phyloP scores from a whole-genome alignment of 2,329 filamentous ascomycete species.

The Diaporthe australafricana region DNA sequence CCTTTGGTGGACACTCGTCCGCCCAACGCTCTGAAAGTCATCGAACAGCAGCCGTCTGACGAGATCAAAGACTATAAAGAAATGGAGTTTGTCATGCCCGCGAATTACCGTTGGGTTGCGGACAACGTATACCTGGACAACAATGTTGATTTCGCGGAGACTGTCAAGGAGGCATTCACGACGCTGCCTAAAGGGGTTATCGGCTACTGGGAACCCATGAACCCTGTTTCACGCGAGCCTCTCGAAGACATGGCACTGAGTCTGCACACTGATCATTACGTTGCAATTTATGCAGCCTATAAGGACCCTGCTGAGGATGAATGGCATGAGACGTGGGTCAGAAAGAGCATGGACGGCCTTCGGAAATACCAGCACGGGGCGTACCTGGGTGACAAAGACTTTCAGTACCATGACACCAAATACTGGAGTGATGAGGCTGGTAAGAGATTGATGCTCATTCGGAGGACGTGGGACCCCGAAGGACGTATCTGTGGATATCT shows the following conservation, averaged over 20 bases:
- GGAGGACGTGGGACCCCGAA: background rate
- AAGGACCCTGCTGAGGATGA: background rate
- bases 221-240: background rate
- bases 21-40: background rate
- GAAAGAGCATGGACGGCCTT: background rate
- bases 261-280: conserved; percentile 11
- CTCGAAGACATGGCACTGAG: background rate
- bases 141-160: background rate
- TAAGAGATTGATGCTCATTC: background rate
- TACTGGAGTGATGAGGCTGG: background rate
- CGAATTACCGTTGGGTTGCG: background rate
- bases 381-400: background rate
- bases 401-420: background rate
- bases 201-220: conserved; percentile 8
- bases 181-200: background rate
- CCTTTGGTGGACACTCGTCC: background rate
- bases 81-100: background rate
- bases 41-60: background rate
- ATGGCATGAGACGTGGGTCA: background rate
- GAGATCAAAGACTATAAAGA: background rate
- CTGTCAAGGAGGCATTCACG: background rate
- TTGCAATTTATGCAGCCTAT: background rate
- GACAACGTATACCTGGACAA: conserved; percentile 2
- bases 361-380: background rate
- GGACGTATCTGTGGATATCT: conserved; percentile 7